These are phyloP conservation scores for Dictyostelium citrinum DNA, from an alignment of 78 protist genomes.

Conservation along the genomic window DNA sequence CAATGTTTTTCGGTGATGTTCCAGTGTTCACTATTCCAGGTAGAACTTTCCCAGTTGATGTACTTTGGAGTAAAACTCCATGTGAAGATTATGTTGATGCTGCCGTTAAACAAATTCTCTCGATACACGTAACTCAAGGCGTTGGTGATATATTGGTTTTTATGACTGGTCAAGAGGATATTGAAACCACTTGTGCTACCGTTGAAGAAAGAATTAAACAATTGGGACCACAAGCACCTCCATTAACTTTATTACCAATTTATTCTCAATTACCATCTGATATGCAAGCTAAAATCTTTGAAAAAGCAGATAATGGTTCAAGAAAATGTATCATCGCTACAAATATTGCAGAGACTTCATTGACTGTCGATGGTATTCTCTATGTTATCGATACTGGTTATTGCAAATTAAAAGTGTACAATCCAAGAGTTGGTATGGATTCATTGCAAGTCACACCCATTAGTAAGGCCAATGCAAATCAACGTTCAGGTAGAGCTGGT, in stretches of 20 bases:
- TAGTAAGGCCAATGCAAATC: slow-evolving; percentile 96
- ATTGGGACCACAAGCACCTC: slow-evolving; percentile 67
- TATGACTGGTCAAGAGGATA: slow-evolving; percentile 99
- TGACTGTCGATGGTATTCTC: slow-evolving; percentile 96
- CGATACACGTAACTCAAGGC: slow-evolving; percentile 81
- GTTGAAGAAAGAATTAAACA: slow-evolving; percentile 83
- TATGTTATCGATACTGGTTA: slow-evolving; percentile 97
- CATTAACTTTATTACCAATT: slow-evolving; percentile 92
- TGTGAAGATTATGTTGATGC: slow-evolving; percentile 95
- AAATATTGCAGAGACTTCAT: slow-evolving; percentile 98
- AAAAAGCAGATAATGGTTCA: slow-evolving; percentile 79
- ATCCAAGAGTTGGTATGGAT: slow-evolving; percentile 97
- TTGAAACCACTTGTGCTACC: slow-evolving; percentile 91
- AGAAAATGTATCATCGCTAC: slow-evolving; percentile 97
- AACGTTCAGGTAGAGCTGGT: slow-evolving; percentile 99
- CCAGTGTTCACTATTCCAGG: slow-evolving; percentile 97
- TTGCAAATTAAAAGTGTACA: slow-evolving; percentile 93
- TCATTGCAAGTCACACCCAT: slow-evolving; percentile 90
- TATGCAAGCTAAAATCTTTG: slow-evolving; percentile 95
- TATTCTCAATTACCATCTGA: slow-evolving; percentile 98
- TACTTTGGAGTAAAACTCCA: slow-evolving; percentile 81
- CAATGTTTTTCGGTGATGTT: slow-evolving; percentile 92
- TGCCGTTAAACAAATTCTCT: slow-evolving; percentile 93
- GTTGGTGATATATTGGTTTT: slow-evolving; percentile 99
- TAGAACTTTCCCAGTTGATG: slow-evolving; percentile 98